These are phyloP conservation scores for Trichophyton rubrum DNA, from an alignment of 2,329 filamentous ascomycete genomes.

Conservation along the genomic window DNA sequence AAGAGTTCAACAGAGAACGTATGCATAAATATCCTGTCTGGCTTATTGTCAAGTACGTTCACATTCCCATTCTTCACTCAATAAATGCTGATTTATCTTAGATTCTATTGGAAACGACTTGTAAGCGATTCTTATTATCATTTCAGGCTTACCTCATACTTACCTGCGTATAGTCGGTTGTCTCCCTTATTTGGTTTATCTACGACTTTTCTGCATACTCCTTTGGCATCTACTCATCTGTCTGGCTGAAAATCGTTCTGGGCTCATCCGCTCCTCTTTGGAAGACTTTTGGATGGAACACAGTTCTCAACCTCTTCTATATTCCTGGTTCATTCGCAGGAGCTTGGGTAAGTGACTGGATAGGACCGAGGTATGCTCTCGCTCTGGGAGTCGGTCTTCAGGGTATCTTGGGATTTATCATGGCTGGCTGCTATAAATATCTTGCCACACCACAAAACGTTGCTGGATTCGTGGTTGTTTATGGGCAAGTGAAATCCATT, in stretches of 20 bases:
- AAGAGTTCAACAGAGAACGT: constrained; percentile 59
- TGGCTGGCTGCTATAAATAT: constrained; percentile 64
- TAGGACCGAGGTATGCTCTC: constrained; percentile 67
- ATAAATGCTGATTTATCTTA: constrained; percentile 45
- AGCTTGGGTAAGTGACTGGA: constrained; percentile 61
- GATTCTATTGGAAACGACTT: constrained; percentile 65
- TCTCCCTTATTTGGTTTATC: constrained; percentile 71
- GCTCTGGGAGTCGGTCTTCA: constrained; percentile 59
- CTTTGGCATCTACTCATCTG: constrained; percentile 72
- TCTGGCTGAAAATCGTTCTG: constrained; percentile 48
- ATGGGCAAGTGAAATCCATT: constrained; percentile 38
- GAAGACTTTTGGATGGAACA: constrained; percentile 76
- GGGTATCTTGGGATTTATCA: constrained; percentile 71
- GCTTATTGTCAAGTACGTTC: constrained; percentile 38
- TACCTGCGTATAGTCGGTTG: constrained; percentile 34
- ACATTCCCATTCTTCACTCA: constrained; percentile 17
- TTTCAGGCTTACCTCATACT: not conserved
- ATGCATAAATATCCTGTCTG: constrained; percentile 50
- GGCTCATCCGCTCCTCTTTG: constrained; percentile 51
- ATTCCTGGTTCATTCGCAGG: constrained; percentile 70
- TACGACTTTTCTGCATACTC: constrained; percentile 79
- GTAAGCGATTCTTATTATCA: constrained; percentile 16
- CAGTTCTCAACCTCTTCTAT: constrained; percentile 78
- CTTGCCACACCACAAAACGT: constrained; percentile 57
- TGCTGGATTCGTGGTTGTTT: constrained; percentile 65